These are phyloP conservation scores for Papiliotrema flavescens DNA, from an alignment of 1,284 basidiomycete species.

Conservation along the genomic window DNA sequence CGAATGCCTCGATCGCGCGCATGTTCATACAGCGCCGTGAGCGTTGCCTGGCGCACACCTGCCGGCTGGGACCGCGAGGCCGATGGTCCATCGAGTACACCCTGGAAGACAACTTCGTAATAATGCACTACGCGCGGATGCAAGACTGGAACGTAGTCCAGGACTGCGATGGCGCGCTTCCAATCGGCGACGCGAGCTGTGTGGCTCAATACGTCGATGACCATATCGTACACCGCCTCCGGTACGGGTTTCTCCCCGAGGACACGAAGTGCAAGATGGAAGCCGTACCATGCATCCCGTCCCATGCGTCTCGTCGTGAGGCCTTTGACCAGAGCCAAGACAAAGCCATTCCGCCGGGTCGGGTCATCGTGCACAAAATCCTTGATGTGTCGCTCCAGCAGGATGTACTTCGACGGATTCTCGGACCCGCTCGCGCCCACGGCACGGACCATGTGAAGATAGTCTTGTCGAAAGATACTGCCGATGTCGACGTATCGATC, in stretches of 20 bases:
- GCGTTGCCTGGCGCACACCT: no score
- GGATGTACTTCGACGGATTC: conserved; percentile 22
- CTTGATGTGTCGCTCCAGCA: conserved; percentile 41
- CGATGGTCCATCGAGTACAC: no score
- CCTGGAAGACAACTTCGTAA: conserved; percentile 16
- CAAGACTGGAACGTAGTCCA: conserved; percentile 7
- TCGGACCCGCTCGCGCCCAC: conserved; percentile 17
- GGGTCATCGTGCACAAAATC: conserved; percentile 31
- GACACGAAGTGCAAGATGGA: conserved; percentile 22
- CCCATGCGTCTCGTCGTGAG: conserved; percentile 12
- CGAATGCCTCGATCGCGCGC: no score
- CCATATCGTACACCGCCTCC: conserved; percentile 3
- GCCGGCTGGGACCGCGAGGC: no score
- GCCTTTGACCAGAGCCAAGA: conserved; percentile 27
- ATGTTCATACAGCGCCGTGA: no score
- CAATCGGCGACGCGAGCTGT: neutral
- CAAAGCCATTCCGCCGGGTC: conserved; percentile 8
- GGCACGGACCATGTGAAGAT: conserved; percentile 25
- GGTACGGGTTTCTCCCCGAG: conserved; percentile 8
- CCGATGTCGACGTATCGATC: conserved; percentile 34
- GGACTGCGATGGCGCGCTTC: conserved; percentile 12
- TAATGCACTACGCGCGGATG: conserved; percentile 3
- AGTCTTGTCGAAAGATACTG: conserved; percentile 10
- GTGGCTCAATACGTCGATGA: conserved; percentile 16
- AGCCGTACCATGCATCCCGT: conserved; percentile 26